phyloP scores from a whole-genome alignment of 768 basidiomycete genomes.

The Pulveroboletus sp. region DNA sequence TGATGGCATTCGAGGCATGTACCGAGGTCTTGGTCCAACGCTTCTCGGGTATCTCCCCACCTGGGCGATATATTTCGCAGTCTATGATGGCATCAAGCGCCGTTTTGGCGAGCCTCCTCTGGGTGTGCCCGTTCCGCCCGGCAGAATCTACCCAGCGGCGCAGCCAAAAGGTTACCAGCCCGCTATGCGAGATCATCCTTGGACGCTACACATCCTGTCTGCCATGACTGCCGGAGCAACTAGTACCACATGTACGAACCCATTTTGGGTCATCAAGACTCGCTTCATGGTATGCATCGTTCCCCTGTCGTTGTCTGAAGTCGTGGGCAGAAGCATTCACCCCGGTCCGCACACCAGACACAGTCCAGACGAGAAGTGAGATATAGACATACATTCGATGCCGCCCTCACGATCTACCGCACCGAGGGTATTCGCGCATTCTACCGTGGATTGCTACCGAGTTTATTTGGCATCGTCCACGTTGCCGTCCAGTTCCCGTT shows the following conservation, averaged over 20 bases:
- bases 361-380: slow-evolving; percentile 73
- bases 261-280: slow-evolving; percentile 98
- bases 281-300: slow-evolving; percentile 84
- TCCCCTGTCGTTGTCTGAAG: not conserved
- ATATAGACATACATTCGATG: slow-evolving; percentile 88
- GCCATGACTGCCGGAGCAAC: slow-evolving; percentile 94
- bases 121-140: slow-evolving; percentile 31
- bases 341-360: slow-evolving; percentile 48
- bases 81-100: slow-evolving; percentile 94
- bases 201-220: slow-evolving; percentile 86
- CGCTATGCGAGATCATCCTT: slow-evolving; percentile 72
- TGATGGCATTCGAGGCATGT: slow-evolving; percentile 83
- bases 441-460: slow-evolving; percentile 92
- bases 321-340: slow-evolving; percentile 7
- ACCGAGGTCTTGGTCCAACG: slow-evolving; percentile 96
- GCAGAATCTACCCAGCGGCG: slow-evolving; percentile 72
- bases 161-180: slow-evolving; percentile 86
- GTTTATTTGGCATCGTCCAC: slow-evolving; percentile 86
- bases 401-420: slow-evolving; percentile 83
- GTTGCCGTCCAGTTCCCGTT: slow-evolving; percentile 97
- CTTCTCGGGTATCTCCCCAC: slow-evolving; percentile 96
- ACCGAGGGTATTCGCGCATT: slow-evolving; percentile 85
- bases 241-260: slow-evolving; percentile 92
- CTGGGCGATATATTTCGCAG: slow-evolving; percentile 98
- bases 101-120: slow-evolving; percentile 66